phyloP scores from a whole-genome alignment of 208 protist species.

The Trypanosoma lewisi region DNA sequence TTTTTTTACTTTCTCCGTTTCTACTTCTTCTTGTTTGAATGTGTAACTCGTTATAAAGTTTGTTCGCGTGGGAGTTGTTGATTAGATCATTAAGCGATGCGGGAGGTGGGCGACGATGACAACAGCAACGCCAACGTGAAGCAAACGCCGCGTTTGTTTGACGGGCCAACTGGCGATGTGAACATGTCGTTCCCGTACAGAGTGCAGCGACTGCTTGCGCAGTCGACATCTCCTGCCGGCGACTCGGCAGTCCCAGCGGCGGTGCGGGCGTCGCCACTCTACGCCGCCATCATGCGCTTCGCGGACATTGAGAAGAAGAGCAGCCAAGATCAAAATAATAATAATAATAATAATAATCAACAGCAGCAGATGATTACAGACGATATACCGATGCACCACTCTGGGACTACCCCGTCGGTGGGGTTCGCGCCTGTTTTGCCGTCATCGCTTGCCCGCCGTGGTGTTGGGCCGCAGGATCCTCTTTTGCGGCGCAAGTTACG shows the following conservation, averaged over 20 bases:
- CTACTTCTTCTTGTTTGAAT: too few species aligned
- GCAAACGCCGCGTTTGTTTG: slow-evolving; percentile 12
- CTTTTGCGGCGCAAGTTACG: slow-evolving; percentile 48
- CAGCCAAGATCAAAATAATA: slow-evolving; percentile 8
- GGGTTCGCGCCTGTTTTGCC: slow-evolving; percentile 14
- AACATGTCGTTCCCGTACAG: slow-evolving; percentile 18
- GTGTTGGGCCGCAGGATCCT: slow-evolving; percentile 58
- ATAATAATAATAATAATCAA: too few species aligned
- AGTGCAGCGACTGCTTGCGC: slow-evolving; percentile 6
- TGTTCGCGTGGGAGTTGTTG: neutral
- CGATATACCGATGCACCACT: neutral
- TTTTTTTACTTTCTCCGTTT: too few species aligned
- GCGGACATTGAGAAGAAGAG: neutral
- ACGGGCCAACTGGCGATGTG: slow-evolving; percentile 23
- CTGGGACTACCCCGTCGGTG: neutral
- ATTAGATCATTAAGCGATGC: too few species aligned
- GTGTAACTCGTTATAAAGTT: too few species aligned
- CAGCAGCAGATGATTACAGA: neutral
- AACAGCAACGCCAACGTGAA: neutral
- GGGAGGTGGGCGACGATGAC: neutral
- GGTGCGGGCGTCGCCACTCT: slow-evolving; percentile 20
- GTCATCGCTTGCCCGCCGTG: slow-evolving; percentile 48
- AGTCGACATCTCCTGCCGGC: neutral
- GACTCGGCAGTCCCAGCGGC: neutral
- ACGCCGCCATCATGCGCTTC: slow-evolving; percentile 16